phyloP scores from a whole-genome alignment of 345 rosid species.

The Atalantia buxifolia region DNA sequence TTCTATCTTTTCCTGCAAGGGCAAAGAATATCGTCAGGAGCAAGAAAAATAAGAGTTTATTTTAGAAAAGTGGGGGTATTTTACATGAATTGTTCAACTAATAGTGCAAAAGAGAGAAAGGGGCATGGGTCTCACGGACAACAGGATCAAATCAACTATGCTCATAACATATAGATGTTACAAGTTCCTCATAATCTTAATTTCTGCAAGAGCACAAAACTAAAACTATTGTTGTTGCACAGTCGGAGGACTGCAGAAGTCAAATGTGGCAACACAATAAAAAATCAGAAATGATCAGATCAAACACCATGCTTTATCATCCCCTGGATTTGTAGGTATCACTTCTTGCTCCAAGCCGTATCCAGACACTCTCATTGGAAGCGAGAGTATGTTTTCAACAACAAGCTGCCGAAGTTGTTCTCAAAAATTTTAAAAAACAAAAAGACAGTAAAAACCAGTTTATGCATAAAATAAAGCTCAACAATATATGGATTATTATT shows the following conservation, averaged over 20 bases:
- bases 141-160: conserved; percentile 58
- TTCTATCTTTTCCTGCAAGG: conserved; percentile 70
- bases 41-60: not conserved
- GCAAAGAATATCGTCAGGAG: not conserved
- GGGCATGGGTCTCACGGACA: conserved; percentile 76
- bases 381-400: conserved; percentile 83
- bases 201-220: conserved; percentile 44
- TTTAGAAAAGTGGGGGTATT: not conserved
- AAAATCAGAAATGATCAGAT: conserved; percentile 29
- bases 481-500: not conserved
- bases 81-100: not conserved
- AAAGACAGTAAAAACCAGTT: not conserved
- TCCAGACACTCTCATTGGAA: conserved; percentile 79
- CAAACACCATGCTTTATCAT: conserved; percentile 70
- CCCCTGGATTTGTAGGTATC: conserved; percentile 87
- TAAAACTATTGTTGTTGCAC: conserved; percentile 9
- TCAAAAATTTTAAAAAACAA: not conserved
- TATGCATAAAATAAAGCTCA: not conserved
- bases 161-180: conserved; percentile 57
- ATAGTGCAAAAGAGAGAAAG: conserved; percentile 4
- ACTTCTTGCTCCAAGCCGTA: conserved; percentile 73
- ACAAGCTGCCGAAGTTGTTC: conserved; percentile 78
- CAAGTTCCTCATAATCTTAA: conserved; percentile 84
- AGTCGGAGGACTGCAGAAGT: conserved; percentile 1
- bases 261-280: conserved; percentile 4